A percentile compares a stretch with the other conserved stretches of the same genome.
These are phyloP conservation scores for Zygoascus flipseniorum DNA, from an alignment of 805 yeast genomes.

Conservation along the genomic window DNA sequence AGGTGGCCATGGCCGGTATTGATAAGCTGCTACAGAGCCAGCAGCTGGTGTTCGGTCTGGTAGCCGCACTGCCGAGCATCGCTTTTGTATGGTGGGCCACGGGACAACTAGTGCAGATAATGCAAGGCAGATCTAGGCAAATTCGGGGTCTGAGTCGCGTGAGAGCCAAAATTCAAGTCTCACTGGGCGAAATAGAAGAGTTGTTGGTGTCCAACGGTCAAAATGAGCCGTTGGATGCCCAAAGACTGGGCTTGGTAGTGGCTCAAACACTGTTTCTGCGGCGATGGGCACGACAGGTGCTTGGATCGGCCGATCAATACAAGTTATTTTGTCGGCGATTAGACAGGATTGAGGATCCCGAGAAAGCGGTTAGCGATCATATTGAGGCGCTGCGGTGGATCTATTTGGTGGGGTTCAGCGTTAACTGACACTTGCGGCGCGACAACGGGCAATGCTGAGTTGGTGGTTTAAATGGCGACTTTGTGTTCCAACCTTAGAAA, in stretches of 20 bases:
- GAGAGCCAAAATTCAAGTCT: slow-evolving; percentile 31
- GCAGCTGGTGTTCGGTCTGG: slow-evolving; percentile 86
- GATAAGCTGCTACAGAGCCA: slow-evolving; percentile 84
- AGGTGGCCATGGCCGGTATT: slow-evolving; percentile 80
- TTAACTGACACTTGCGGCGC: too few relatives aligned
- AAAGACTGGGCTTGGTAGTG: slow-evolving; percentile 52
- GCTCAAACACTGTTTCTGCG: slow-evolving; percentile 57
- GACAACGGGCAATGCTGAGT: too few relatives aligned
- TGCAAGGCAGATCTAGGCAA: slow-evolving; percentile 11
- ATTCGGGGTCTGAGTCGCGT: slow-evolving; percentile 6
- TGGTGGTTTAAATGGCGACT: not conserved
- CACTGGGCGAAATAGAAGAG: slow-evolving; percentile 53
- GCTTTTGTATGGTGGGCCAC: slow-evolving; percentile 37
- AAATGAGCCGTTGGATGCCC: slow-evolving; percentile 17
- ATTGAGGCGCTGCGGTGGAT: slow-evolving; percentile 5
- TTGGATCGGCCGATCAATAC: slow-evolving; percentile 40
- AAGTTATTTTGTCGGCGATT: slow-evolving; percentile 40
- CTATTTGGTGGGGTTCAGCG: slow-evolving; percentile 1
- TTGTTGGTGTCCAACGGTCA: slow-evolving; percentile 30
- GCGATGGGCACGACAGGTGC: slow-evolving; percentile 36
- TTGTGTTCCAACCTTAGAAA: not conserved
- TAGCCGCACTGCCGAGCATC: slow-evolving; percentile 70
- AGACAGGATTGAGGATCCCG: not conserved
- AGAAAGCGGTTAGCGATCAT: slow-evolving; percentile 1
- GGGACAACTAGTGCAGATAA: slow-evolving; percentile 16